Base-by-base conservation (phyloP, 139 green algal genomes). In the Auxenochlorella pyrenoidosa region DNA sequence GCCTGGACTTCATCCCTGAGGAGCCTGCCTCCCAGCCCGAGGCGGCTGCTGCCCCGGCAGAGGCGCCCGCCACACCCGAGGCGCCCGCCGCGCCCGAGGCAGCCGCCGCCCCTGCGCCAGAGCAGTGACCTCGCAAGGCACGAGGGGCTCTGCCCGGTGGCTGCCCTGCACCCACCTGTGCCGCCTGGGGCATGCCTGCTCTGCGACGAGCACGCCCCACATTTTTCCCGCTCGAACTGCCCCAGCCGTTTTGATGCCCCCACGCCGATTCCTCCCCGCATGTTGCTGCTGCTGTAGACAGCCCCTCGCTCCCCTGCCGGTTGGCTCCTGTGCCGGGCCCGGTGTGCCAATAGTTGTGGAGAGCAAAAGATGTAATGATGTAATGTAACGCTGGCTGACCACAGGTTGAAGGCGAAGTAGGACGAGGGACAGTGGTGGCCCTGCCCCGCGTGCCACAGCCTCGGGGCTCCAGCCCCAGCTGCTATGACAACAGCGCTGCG, bases 1-100 rank as follows among this genome's bases (percentile, higher is more conserved):
- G 58, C 5, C 38, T 90, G 43, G 59, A 60, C 26, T 38, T 71
- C 26, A 54, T 83, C 8, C 30, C 66, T 54, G 72, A 88, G 5
- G n/a, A 59, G 43, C 63, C 44, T 12, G 38, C 78, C 5, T 18
- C 22, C 19, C 32, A 30, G 22, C 22, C 44, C 5, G 76, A 66
- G 30, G 76, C 32, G 3, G 76, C 76, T 1, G 44, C 76, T 30
- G 76, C 19, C 21, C 24, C 32, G 41, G 76, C 70, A n/a, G n/a
- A 28, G n/a, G n/a, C 70, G n/a, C n/a, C 70, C 13, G 12, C 66
- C 13, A n/a, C 70, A 3, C 16, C 70, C 15, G 68, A 75, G 68
- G 68, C 68, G n/a, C 12, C 60, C 22, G 63, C 63, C 28, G 63
- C 63, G n/a, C 16, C 70, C 15, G 68, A 75, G 68, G 68, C 68